Evolutionary conservation across 371 early-diverging fungal species (phyloP).

Genomic region (Dichotomocladium elegans): DNA sequence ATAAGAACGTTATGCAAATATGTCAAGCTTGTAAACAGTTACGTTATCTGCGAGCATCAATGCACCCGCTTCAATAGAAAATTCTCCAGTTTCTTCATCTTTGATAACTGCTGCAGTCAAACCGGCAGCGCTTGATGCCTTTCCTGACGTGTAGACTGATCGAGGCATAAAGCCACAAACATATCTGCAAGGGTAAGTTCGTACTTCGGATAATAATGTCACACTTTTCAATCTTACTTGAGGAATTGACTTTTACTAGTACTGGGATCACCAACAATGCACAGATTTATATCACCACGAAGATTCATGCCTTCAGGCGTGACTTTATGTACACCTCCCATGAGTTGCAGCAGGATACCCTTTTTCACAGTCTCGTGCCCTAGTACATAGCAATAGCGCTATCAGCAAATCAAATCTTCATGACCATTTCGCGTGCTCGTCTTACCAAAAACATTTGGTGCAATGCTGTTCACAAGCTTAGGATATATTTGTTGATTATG

Average conservation of each 20-base stretch:
- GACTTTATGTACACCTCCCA: slow-evolving; percentile 96
- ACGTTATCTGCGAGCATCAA: slow-evolving; percentile 99
- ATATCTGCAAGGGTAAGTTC: slow-evolving; percentile 44
- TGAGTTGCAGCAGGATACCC: slow-evolving; percentile 92
- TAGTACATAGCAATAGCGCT: slow-evolving; percentile 4
- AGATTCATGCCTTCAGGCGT: slow-evolving; percentile 94
- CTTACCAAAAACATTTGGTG: slow-evolving; percentile 94
- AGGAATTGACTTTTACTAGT: slow-evolving; percentile 99
- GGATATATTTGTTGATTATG: slow-evolving; percentile 58
- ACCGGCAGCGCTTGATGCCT: slow-evolving; percentile 99
- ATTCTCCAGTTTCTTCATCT: slow-evolving; percentile 99
- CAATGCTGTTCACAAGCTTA: slow-evolving; percentile 81
- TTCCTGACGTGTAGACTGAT: slow-evolving; percentile 97
- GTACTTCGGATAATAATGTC: background rate
- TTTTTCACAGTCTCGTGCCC: slow-evolving; percentile 97
- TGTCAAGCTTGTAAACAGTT: slow-evolving; percentile 6
- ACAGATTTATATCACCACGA: slow-evolving; percentile 99
- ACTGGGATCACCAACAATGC: slow-evolving; percentile 98
- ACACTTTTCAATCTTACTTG: slow-evolving; percentile 52
- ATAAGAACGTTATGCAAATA: background rate
- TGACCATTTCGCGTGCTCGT: background rate
- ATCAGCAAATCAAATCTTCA: background rate
- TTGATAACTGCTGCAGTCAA: slow-evolving; percentile 98
- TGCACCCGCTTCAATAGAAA: slow-evolving; percentile 99
- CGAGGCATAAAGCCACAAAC: slow-evolving; percentile 88